phyloP scores from a whole-genome alignment of 1,284 basidiomycete species.

The Megacollybia platyphylla region DNA sequence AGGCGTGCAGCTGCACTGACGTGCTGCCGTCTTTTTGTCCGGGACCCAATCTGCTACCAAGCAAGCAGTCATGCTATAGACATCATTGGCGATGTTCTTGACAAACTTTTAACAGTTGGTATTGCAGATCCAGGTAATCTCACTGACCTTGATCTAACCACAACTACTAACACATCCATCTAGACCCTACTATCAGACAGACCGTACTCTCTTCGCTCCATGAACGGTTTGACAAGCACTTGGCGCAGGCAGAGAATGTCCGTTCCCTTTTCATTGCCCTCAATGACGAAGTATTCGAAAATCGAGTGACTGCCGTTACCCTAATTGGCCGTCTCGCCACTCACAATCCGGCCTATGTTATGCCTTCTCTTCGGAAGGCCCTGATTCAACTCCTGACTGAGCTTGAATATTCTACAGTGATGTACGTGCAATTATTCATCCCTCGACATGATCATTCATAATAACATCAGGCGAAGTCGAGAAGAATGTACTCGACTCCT shows the following conservation, averaged over 20 bases:
- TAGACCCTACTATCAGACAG: conserved; percentile 77
- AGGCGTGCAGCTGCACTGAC: conserved; percentile 87
- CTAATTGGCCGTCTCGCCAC: conserved; percentile 91
- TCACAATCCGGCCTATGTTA: conserved; percentile 97
- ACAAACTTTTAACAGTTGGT: conserved; percentile 92
- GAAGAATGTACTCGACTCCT: conserved; percentile 89
- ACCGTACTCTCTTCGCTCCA: conserved; percentile 84
- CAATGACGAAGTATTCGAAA: conserved; percentile 95
- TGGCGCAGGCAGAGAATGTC: conserved; percentile 98
- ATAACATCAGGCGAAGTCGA: conserved; percentile 51
- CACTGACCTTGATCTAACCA: conserved; percentile 1
- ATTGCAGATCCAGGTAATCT: conserved; percentile 87
- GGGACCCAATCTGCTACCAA: conserved; percentile 95
- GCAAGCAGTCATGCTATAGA: conserved; percentile 95
- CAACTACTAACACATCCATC: conserved; percentile 1
- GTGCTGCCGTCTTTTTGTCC: conserved; percentile 85
- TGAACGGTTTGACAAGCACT: conserved; percentile 92
- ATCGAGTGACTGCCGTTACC: conserved; percentile 81
- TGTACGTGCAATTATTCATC: conserved; percentile 30
- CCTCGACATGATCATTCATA: conserved; percentile 5
- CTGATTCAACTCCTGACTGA: conserved; percentile 96
- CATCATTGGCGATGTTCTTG: conserved; percentile 94
- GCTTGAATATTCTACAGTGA: conserved; percentile 89
- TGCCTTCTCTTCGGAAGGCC: conserved; percentile 94
- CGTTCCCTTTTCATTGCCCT: conserved; percentile 94